Percentiles rank a stretch among this genome's conserved stretches.
These are phyloP conservation scores for Houttuynia cordata DNA, from an alignment of 164 flowering plant species.

Conservation along the genomic window DNA sequence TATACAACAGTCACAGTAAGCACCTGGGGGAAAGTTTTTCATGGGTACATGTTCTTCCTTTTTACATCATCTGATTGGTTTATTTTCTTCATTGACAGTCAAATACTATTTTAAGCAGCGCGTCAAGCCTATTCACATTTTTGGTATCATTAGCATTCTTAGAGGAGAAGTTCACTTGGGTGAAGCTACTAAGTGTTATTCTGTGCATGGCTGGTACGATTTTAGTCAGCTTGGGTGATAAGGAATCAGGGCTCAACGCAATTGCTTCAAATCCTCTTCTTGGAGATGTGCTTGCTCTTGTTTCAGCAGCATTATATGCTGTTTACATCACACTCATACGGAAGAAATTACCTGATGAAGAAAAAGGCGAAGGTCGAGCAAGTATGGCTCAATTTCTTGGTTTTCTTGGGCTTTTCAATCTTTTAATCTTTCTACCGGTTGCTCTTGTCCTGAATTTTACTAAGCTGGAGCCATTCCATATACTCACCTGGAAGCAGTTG, in stretches of 20 bases:
- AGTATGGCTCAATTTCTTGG: conserved; percentile 98
- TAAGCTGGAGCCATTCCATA: conserved; percentile 50
- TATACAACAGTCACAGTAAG: conserved; percentile 95
- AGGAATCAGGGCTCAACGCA: conserved; percentile 23
- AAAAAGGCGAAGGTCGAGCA: conserved; percentile 47
- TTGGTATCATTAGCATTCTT: conserved; percentile 66
- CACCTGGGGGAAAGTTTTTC: not conserved
- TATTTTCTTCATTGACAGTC: conserved; percentile 41
- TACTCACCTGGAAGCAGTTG: conserved; percentile 57
- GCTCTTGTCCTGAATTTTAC: conserved; percentile 58
- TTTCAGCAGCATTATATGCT: conserved; percentile 76
- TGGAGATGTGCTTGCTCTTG: conserved; percentile 73
- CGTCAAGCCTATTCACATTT: conserved; percentile 91
- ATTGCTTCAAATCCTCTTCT: conserved; percentile 64
- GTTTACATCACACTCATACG: conserved; percentile 84
- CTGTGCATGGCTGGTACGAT: conserved; percentile 96
- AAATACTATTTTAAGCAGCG: conserved; percentile 86
- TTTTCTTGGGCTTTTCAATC: conserved; percentile 76
- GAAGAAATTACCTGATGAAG: conserved; percentile 66
- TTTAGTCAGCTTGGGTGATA: conserved; percentile 81
- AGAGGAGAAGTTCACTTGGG: conserved; percentile 88
- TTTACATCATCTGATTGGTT: conserved; percentile 4
- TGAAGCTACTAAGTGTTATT: conserved; percentile 77
- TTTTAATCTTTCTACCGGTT: conserved; percentile 79
- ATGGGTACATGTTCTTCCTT: not conserved